Percentiles rank a stretch among this genome's conserved stretches.
Conservation (phyloP, 2,329 filamentous ascomycete genomes). For the Aspergillus pseudoterreus region DNA sequence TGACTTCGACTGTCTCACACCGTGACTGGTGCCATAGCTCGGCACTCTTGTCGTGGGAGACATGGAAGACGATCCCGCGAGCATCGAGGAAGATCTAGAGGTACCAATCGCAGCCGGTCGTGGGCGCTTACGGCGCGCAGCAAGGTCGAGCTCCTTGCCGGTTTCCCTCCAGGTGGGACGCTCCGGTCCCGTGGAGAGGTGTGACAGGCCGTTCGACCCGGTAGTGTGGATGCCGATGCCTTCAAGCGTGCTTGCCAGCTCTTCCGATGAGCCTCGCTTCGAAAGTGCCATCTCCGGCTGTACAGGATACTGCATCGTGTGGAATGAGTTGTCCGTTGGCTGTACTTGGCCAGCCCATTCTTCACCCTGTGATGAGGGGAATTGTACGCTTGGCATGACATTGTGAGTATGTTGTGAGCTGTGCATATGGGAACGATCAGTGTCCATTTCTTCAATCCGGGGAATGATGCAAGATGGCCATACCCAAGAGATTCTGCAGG, state of each 20-base stretch:
- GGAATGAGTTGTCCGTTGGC: constrained; percentile 23
- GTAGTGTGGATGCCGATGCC: constrained; percentile 34
- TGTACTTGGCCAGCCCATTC: constrained; percentile 25
- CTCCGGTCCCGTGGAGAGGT: constrained; percentile 24
- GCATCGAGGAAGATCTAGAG: constrained; percentile 34
- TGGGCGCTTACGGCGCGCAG: constrained; percentile 44
- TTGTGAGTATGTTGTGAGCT: constrained; percentile 11
- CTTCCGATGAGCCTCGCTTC: constrained; percentile 32
- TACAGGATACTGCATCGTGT: constrained; percentile 30
- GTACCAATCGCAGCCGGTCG: constrained; percentile 46
- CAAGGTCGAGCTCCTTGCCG: constrained; percentile 43
- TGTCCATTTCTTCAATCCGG: constrained; percentile 14
- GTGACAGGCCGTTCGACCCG: constrained; percentile 20
- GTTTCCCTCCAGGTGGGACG: constrained; percentile 31
- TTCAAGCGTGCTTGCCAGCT: constrained; percentile 30
- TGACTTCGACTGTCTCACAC: constrained; percentile 45
- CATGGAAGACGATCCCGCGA: constrained; percentile 37
- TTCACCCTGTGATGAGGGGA: constrained; percentile 15
- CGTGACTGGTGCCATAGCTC: constrained; percentile 31
- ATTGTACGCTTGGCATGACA: constrained; percentile 7
- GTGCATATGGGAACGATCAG: constrained; percentile 18
- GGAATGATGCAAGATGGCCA: constrained; percentile 9
- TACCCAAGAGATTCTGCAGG: constrained; percentile 23
- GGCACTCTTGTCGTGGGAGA: constrained; percentile 38
- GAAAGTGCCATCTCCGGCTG: constrained; percentile 28